These are phyloP conservation scores for Ophiostoma sp. DNA, from an alignment of 2,329 filamentous ascomycete genomes.

Conservation along the genomic window DNA sequence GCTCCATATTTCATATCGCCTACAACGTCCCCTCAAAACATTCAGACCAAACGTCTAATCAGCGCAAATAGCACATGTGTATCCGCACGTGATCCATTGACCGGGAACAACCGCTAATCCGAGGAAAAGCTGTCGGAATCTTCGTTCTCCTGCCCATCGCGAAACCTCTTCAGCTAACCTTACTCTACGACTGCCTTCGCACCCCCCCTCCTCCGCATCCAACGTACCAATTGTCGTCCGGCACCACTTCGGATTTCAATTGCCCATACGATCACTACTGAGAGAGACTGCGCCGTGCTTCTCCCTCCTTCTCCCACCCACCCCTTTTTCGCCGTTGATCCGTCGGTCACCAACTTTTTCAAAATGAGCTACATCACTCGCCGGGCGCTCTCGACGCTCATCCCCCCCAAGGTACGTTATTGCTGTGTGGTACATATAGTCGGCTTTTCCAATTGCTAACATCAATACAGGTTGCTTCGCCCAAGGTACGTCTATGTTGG, in stretches of 20 bases:
- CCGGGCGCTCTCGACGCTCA: conserved; percentile 94
- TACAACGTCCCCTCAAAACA: not conserved
- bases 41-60: not conserved
- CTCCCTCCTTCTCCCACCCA: conserved; percentile 28
- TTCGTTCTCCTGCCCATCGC: conserved; percentile 24
- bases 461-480: conserved; percentile 64
- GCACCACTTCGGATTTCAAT: conserved; percentile 20
- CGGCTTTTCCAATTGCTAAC: not conserved
- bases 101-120: conserved; percentile 36
- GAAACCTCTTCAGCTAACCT: conserved; percentile 21
- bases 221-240: conserved; percentile 20
- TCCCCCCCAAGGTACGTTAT: conserved; percentile 85
- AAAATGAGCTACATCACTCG: conserved; percentile 91
- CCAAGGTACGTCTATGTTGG: conserved; percentile 62
- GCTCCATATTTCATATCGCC: conserved; percentile 1
- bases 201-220: conserved; percentile 10
- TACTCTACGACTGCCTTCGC: conserved; percentile 16
- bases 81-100: conserved; percentile 27
- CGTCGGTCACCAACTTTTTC: conserved; percentile 36
- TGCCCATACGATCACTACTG: conserved; percentile 5
- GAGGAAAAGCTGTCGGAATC: conserved; percentile 27
- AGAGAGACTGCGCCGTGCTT: conserved; percentile 25
- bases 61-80: conserved; percentile 16
- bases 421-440: not conserved
- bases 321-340: conserved; percentile 21